These are phyloP conservation scores for Tetrapisispora pingtungensis DNA, from an alignment of 805 yeast species.

Conservation along the genomic window DNA sequence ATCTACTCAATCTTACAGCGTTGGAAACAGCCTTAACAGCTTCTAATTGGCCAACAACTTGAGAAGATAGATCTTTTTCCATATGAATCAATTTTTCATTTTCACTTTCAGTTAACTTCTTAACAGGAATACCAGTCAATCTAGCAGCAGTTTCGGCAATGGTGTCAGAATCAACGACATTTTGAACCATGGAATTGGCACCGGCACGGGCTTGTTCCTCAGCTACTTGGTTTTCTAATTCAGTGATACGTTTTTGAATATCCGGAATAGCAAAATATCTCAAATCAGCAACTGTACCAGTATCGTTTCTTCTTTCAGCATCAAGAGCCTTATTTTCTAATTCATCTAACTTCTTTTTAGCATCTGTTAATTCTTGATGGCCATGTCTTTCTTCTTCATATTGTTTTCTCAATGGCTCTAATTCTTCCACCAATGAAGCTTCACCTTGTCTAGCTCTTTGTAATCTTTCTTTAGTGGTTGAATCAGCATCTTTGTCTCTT, in stretches of 20 bases:
- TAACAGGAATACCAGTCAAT: conserved; percentile 93
- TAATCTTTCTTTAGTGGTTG: conserved; percentile 77
- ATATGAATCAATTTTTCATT: conserved; percentile 86
- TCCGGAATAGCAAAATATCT: conserved; percentile 97
- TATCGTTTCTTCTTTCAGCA: conserved; percentile 95
- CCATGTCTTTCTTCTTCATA: conserved; percentile 82
- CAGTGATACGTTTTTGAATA: conserved; percentile 61
- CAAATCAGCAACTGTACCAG: conserved; percentile 88
- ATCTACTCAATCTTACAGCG: conserved; percentile 84
- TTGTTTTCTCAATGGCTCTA: conserved; percentile 76
- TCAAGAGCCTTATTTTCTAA: conserved; percentile 86
- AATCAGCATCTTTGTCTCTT: conserved; percentile 81
- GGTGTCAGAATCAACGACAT: conserved; percentile 84
- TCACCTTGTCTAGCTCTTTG: conserved; percentile 66
- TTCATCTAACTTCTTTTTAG: conserved; percentile 86
- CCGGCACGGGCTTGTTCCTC: conserved; percentile 61
- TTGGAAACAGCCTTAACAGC: conserved; percentile 95
- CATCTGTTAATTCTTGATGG: conserved; percentile 80
- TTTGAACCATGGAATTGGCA: conserved; percentile 60
- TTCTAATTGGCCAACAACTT: conserved; percentile 90
- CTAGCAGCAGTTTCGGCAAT: conserved; percentile 97
- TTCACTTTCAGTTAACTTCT: conserved; percentile 90
- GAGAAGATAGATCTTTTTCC: conserved; percentile 75
- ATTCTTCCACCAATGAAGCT: conserved; percentile 75
- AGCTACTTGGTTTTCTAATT: conserved; percentile 65